These are phyloP conservation scores for Eucalyptus brandiana DNA, from an alignment of 345 rosid genomes.

Conservation along the genomic window DNA sequence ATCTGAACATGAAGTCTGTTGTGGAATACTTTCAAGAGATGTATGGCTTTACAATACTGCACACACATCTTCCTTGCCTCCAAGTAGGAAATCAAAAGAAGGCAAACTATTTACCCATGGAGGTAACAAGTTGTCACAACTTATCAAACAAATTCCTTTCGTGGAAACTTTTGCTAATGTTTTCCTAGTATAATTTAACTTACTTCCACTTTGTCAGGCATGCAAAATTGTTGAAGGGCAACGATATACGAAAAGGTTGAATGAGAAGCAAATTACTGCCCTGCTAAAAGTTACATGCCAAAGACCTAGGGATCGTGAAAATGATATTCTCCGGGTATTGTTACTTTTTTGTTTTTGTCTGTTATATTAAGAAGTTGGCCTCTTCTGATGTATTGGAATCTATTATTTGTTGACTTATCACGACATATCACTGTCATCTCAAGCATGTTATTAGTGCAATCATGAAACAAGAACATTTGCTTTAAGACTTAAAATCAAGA, in stretches of 20 bases:
- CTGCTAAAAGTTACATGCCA: conserved; percentile 94
- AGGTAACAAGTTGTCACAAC: conserved; percentile 23
- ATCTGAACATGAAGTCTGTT: conserved; percentile 87
- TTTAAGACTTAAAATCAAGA: neutral
- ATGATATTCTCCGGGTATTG: conserved; percentile 64
- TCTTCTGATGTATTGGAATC: neutral
- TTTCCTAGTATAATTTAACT: neutral
- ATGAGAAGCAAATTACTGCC: conserved; percentile 91
- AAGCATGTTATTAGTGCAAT: neutral
- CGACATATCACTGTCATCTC: neutral
- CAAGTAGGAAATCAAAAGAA: conserved; percentile 98
- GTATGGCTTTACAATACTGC: conserved; percentile 93
- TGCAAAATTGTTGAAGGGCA: conserved; percentile 99
- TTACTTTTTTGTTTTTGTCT: neutral
- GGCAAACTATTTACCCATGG: conserved; percentile 99
- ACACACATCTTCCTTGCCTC: conserved; percentile 94
- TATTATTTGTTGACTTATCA: neutral
- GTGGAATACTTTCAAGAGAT: conserved; percentile 96
- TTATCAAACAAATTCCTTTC: neutral
- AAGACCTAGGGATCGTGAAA: conserved; percentile 89
- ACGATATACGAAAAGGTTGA: conserved; percentile 81
- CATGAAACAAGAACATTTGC: neutral
- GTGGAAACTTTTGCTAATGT: neutral
- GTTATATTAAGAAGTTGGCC: neutral
- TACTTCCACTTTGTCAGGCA: conserved; percentile 32